phyloP scores from a whole-genome alignment of 78 protist genomes.

The Trichosphaerium sp. region DNA sequence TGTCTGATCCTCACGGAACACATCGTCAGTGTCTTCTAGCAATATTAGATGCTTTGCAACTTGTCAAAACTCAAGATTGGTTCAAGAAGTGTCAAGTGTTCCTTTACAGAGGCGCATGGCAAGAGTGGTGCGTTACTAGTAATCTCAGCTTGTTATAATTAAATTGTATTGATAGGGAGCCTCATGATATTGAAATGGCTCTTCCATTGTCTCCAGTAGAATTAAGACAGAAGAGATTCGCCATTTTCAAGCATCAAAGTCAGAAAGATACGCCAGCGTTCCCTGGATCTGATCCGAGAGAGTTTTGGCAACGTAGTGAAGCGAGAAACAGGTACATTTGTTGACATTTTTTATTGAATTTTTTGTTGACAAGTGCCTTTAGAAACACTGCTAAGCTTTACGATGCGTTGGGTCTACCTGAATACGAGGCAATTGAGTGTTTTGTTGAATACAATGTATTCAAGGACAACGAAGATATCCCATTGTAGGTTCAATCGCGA shows the following conservation, averaged over 20 bases:
- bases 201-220: conserved; percentile 63
- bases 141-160: too few relatives aligned
- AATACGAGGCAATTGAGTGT: conserved; percentile 38
- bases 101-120: conserved; percentile 76
- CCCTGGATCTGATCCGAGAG: conserved; percentile 66
- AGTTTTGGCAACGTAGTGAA: conserved; percentile 70
- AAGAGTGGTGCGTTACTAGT: too few relatives aligned
- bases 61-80: conserved; percentile 33
- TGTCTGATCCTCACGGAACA: conserved; percentile 73
- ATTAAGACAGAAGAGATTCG: conserved; percentile 34
- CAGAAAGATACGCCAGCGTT: conserved; percentile 70
- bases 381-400: conserved; percentile 30
- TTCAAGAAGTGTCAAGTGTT: conserved; percentile 46
- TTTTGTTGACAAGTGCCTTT: too few relatives aligned
- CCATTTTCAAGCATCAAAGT: conserved; percentile 64
- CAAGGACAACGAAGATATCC: too few relatives aligned
- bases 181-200: conserved; percentile 49
- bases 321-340: conserved; percentile 61
- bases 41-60: conserved; percentile 33
- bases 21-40: conserved; percentile 57
- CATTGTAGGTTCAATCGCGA: neutral
- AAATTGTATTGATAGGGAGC: too few relatives aligned
- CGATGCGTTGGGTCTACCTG: conserved; percentile 35
- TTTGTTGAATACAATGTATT: too few relatives aligned
- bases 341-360: too few relatives aligned